phyloP scores from a whole-genome alignment of 2,329 filamentous ascomycete genomes.

The Sordariomycetes sp. region DNA sequence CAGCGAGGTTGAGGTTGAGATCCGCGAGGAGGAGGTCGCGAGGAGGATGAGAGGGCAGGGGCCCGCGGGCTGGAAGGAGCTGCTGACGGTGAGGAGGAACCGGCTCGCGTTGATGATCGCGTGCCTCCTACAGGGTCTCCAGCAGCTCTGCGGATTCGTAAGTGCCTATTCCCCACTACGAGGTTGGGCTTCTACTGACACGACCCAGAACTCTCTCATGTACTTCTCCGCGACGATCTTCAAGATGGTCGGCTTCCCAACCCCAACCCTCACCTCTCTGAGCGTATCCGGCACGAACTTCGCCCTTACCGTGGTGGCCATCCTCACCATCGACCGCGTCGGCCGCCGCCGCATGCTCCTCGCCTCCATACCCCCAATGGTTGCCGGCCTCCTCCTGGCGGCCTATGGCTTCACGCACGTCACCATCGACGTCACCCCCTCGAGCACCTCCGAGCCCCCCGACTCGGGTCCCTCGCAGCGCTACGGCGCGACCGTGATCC shows the following conservation, averaged over 20 bases:
- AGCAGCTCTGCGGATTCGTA: conserved; percentile 80
- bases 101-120: conserved; percentile 72
- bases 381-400: conserved; percentile 58
- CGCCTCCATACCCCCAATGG: conserved; percentile 77
- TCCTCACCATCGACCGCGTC: conserved; percentile 67
- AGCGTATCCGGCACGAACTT: conserved; percentile 79
- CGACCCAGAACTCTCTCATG: conserved; percentile 71
- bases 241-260: conserved; percentile 63
- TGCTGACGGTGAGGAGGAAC: conserved; percentile 50
- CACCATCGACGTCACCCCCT: conserved; percentile 22
- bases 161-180: conserved; percentile 17
- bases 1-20: conserved; percentile 61
- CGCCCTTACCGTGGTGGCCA: conserved; percentile 63
- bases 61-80: conserved; percentile 30
- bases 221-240: conserved; percentile 84
- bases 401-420: conserved; percentile 63
- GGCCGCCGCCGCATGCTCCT: conserved; percentile 73
- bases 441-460: conserved; percentile 8
- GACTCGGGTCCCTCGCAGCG: conserved; percentile 9
- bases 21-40: conserved; percentile 55
- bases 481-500: conserved; percentile 39
- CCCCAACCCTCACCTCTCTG: conserved; percentile 69
- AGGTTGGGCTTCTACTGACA: neutral
- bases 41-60: conserved; percentile 19
- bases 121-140: conserved; percentile 74